Evolutionary conservation across 2,329 filamentous ascomycete species (phyloP), one percentile per base, ranked within the genome.

Genomic region (Gliomastix tumulicola): DNA sequence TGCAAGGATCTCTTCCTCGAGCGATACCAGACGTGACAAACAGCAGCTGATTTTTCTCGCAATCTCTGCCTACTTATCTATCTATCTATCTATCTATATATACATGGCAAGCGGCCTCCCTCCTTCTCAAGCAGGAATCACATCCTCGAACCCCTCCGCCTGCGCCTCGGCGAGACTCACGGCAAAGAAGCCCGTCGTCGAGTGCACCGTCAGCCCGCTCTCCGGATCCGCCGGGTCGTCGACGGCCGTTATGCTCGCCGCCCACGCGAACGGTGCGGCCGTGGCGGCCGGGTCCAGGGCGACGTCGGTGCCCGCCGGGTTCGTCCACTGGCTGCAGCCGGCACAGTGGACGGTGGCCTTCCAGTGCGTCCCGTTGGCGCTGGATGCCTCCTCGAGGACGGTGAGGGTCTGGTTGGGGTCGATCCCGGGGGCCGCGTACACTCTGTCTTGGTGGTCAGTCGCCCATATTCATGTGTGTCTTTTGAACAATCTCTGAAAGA

Each of bases 261-360:
- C 32, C 6, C 11, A 34, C 19, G 32, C 19, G 15, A 34, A 34
- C 10, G 32, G 32, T 9, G 23, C 32, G 6, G 9, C 7, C 21
- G 6, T 16, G 21, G 6, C 9, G 21, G 6, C 18, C 10, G 18
- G 18, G 17, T 34, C 19, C n/a, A 34, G 32, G 7, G 32, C 32
- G 8, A 21, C 11, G 5, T 34, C 32, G 6, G 13, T 9, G 19
- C 32, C 32, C 11, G 8, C 57, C 13, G 57, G 56, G 39, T 65
- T 60, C 5, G 56, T 51, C 62, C 64, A 68, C 40, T 48, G 49
- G 16, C 62, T 57, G 51, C 64, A 68, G 21, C 65, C 65, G 22
- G 46, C 45, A 44, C 58, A 61, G 18, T 59, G 41, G 18, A 52
- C 50, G 6, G 58, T 61, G 37, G 59, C 48, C 30, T 55, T 55